phyloP scores from a whole-genome alignment of 306 rosid genomes.

The Vachellia collinsii region DNA sequence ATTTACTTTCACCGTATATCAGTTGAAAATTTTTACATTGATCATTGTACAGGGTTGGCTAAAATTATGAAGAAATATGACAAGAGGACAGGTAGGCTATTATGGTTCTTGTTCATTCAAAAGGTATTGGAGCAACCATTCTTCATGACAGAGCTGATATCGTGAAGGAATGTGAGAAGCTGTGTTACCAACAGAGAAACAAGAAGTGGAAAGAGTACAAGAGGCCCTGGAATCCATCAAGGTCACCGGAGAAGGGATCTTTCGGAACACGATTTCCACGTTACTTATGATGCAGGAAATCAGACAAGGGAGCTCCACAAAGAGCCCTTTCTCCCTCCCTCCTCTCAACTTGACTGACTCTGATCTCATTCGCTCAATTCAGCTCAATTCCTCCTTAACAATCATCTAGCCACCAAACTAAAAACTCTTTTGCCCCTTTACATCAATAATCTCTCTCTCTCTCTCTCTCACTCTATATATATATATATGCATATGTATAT shows the following conservation, averaged over 20 bases:
- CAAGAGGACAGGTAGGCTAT: slow-evolving; percentile 77
- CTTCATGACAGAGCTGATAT: slow-evolving; percentile 55
- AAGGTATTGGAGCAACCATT: slow-evolving; percentile 62
- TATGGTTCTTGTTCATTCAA: slow-evolving; percentile 64
- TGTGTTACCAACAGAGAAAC: slow-evolving; percentile 41
- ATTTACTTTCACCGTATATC: not conserved
- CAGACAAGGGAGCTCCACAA: slow-evolving; percentile 46
- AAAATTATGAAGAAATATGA: slow-evolving; percentile 91
- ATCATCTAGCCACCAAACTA: not conserved
- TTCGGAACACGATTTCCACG: slow-evolving; percentile 57
- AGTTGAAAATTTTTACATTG: not conserved
- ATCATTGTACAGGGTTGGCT: slow-evolving; percentile 60
- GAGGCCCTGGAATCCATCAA: slow-evolving; percentile 41
- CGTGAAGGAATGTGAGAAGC: slow-evolving; percentile 55
- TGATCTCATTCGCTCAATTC: slow-evolving; percentile 62
- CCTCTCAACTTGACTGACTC: slow-evolving; percentile 74
- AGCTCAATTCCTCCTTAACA: slow-evolving; percentile 47
- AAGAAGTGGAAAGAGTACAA: slow-evolving; percentile 28
- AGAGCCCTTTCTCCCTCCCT: slow-evolving; percentile 78
- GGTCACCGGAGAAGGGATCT: slow-evolving; percentile 51
- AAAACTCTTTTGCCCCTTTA: not conserved
- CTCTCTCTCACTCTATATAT: too few relatives aligned
- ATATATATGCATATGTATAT: too few relatives aligned
- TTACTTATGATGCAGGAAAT: slow-evolving; percentile 58
- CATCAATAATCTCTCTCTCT: not conserved